Evolutionary conservation across 345 rosid genomes (phyloP).

Genomic region (Salix viminalis): DNA sequence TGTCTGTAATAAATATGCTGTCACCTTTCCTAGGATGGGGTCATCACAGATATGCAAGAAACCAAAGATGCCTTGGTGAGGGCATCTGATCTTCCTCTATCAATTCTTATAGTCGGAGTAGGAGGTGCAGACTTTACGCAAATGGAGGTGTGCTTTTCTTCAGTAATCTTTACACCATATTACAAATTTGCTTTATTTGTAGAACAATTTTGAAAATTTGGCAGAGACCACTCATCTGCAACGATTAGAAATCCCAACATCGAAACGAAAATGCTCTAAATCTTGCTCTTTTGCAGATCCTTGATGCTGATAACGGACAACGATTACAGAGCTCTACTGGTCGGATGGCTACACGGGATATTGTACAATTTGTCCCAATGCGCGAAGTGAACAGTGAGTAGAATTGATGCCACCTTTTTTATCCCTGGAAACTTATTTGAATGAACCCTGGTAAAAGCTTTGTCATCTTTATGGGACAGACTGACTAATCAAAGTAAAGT

Average conservation of each 20-base stretch:
- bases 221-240: not conserved
- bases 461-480: too few relatives aligned
- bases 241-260: not conserved
- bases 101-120: slow-evolving; percentile 80
- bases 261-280: not conserved
- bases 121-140: slow-evolving; percentile 75
- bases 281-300: slow-evolving; percentile 38
- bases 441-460: not conserved
- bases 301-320: slow-evolving; percentile 75
- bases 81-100: slow-evolving; percentile 91
- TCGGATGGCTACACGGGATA: slow-evolving; percentile 76
- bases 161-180: not conserved
- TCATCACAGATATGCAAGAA: slow-evolving; percentile 70
- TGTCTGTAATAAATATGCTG: not conserved
- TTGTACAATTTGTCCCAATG: slow-evolving; percentile 86
- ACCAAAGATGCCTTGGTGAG: slow-evolving; percentile 71
- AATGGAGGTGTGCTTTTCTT: slow-evolving; percentile 63
- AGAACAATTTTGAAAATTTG: not conserved
- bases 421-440: not conserved
- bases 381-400: slow-evolving; percentile 67
- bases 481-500: not conserved
- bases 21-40: slow-evolving; percentile 62
- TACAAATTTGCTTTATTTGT: not conserved
- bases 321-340: slow-evolving; percentile 73
- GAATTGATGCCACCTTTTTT: not conserved